phyloP scores from a whole-genome alignment of 148 eudicot genomes.

The Persicaria maculosa region DNA sequence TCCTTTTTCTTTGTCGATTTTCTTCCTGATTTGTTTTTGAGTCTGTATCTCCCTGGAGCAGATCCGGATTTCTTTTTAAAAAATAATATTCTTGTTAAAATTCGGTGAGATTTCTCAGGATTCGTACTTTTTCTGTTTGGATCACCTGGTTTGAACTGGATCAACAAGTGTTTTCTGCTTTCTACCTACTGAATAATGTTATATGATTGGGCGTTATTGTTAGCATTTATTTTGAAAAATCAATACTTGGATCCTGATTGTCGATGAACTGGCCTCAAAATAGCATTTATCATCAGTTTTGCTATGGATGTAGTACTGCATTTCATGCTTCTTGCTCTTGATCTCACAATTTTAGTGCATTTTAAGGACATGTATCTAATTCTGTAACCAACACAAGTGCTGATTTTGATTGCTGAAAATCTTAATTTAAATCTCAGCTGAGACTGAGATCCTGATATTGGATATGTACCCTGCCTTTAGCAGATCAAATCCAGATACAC shows the following conservation, averaged over 20 bases:
- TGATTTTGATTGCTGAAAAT: neutral
- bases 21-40: neutral
- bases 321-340: neutral
- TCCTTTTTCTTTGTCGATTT: neutral
- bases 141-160: neutral
- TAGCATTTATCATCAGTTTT: neutral
- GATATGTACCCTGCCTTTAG: neutral
- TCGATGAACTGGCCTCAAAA: neutral
- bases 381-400: neutral
- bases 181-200: neutral
- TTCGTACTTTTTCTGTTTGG: neutral
- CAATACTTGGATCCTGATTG: neutral
- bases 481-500: constrained; percentile 10
- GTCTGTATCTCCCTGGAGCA: neutral
- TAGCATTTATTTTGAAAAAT: neutral
- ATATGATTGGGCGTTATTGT: neutral
- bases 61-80: neutral
- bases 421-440: neutral
- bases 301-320: neutral
- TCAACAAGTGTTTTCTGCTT: neutral
- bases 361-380: neutral
- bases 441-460: neutral
- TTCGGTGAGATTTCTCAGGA: neutral
- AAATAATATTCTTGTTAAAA: neutral
- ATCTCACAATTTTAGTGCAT: neutral